These are phyloP conservation scores for Globisporangium perplexum DNA, from an alignment of 352 stramenopile species.

Conservation along the genomic window DNA sequence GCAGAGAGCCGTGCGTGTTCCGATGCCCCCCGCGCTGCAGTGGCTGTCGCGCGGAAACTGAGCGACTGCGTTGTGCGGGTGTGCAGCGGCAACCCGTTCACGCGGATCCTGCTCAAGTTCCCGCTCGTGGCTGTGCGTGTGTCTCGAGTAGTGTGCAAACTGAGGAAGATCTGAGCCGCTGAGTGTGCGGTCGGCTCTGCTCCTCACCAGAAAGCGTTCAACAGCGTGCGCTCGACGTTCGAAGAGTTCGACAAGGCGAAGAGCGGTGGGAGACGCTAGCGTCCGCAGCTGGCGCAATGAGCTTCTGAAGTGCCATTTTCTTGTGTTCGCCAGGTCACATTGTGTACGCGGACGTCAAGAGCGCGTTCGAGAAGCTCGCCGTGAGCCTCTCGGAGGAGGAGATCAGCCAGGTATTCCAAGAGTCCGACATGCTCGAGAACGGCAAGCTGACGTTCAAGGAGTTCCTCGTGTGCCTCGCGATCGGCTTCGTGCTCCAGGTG, in stretches of 20 bases:
- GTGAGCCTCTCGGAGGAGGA: constrained; percentile 71
- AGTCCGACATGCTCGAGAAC: constrained; percentile 82
- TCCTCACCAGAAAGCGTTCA: constrained; percentile 45
- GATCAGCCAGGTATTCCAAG: constrained; percentile 66
- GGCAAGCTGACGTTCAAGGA: constrained; percentile 83
- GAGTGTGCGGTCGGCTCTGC: not conserved
- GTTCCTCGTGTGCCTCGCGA: constrained; percentile 83
- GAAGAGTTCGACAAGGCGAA: constrained; percentile 49
- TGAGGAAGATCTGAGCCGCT: too few species aligned
- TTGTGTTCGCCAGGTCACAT: constrained; percentile 34
- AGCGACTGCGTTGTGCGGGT: not conserved
- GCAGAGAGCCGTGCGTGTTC: constrained; percentile 39
- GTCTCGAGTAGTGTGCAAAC: too few species aligned
- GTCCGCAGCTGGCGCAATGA: too few species aligned
- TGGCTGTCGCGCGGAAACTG: too few species aligned
- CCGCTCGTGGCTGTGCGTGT: constrained; percentile 41
- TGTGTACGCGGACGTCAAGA: constrained; percentile 63
- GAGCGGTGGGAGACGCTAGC: constrained; percentile 43
- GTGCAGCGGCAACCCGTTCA: constrained; percentile 55
- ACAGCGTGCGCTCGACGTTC: constrained; percentile 75
- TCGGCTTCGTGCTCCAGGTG: constrained; percentile 84
- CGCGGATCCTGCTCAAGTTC: constrained; percentile 74
- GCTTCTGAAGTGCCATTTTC: too few species aligned
- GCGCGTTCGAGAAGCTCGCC: constrained; percentile 69
- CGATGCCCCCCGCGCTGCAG: not conserved